Base-by-base conservation (phyloP, 169 alveolate genomes). In the Plasmodium cynomolgi region DNA sequence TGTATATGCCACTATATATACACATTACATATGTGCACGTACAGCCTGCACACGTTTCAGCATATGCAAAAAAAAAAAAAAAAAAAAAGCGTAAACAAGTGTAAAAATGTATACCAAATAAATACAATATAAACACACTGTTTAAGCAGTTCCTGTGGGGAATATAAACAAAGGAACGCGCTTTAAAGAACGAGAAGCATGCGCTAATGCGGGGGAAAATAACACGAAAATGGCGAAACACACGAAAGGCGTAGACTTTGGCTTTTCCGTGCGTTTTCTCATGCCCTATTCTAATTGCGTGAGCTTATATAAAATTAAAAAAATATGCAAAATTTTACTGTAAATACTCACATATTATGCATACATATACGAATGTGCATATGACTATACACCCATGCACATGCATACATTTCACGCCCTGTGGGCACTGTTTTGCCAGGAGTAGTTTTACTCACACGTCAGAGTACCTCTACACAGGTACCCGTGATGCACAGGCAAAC, bases 1-100 rank as follows among this genome's bases (percentile, higher is more conserved):
- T 17, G 75, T 34, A 33, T 72, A 72, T 72, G 41, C 1, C 41
- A 20, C 58, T 62, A 20, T 62, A 62, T 62, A 62, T 62, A 26
- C 17, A 62, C 75, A 62, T 23, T 62, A 62, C 75, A 20, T 23
- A n/a, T n/a, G 26, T 62, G 75, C 75, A 62, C 75, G 33, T 26
- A 62, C 29, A n/a, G 33, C 33, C 29, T 62, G 75, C 75, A 62
- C 34, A 62, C 23, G 5, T 54, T 81, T 81, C 39, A 54, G 68
- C 37, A 81, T 81, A 54, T 50, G 71, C 50, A 34, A 26, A 81
- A 81, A 81, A 50, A 81, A 81, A n/a, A 50, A 47, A 81, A 17
- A 79, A 50, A 81, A 50, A 37, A 81, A 81, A 31, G 6, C 8
- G 34, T 81, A 47, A 17, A 44, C 31, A 81, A 2, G 20, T 3